phyloP scores from a whole-genome alignment of 495 filamentous ascomycete species.

The Tuber borchii region DNA sequence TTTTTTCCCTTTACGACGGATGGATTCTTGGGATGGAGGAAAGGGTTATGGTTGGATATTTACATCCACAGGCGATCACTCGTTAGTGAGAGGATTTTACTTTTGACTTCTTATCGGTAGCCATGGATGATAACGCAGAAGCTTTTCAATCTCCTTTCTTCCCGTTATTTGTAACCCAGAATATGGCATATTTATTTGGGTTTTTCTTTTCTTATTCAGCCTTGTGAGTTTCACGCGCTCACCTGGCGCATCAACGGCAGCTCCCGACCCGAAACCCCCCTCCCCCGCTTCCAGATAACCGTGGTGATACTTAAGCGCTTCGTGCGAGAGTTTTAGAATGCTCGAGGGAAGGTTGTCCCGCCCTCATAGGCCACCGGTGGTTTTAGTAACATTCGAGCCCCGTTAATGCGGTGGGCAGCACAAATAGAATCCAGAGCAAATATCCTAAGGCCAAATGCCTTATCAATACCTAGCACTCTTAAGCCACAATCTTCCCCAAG shows the following conservation, averaged over 20 bases:
- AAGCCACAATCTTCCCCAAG: neutral
- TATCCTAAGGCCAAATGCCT: neutral
- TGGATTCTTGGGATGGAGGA: no score
- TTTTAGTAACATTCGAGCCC: neutral
- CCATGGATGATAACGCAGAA: neutral
- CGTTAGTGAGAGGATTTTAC: neutral
- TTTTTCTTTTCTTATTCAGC: neutral
- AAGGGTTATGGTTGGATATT: neutral
- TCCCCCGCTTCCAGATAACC: neutral
- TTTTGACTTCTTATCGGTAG: neutral
- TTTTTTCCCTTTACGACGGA: neutral
- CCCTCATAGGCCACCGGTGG: neutral
- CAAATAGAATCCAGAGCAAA: neutral
- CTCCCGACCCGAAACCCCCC: neutral
- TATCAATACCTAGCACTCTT: neutral
- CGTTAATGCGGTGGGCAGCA: neutral
- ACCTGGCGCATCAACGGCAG: neutral
- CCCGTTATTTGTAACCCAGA: neutral
- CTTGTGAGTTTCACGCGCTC: neutral
- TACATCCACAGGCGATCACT: neutral
- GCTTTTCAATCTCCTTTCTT: neutral
- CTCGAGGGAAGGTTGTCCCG: neutral
- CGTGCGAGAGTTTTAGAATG: neutral
- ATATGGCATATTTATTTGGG: neutral
- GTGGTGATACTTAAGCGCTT: neutral